Evolutionary conservation across 1,139 yeast species (phyloP).

Genomic region (Blastobotrys niveus): DNA sequence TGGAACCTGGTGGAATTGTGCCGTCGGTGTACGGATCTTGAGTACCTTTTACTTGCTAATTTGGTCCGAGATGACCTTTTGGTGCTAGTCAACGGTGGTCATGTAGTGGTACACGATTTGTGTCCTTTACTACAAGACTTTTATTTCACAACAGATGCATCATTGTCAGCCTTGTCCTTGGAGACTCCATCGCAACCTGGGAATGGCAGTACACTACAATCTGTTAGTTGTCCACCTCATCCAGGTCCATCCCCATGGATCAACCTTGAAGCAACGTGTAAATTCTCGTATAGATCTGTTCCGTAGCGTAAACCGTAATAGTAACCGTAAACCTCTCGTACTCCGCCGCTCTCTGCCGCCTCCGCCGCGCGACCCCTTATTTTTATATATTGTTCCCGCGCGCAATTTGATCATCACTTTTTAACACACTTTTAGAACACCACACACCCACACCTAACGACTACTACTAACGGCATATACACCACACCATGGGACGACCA

Average conservation of each 20-base stretch:
- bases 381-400: no score
- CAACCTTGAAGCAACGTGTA: not conserved
- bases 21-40: constrained; percentile 1
- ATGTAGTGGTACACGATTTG: constrained; percentile 2
- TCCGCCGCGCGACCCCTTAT: no score
- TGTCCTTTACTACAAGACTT: constrained; percentile 5
- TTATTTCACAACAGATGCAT: constrained; percentile 6
- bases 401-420: no score
- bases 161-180: no score
- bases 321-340: no score
- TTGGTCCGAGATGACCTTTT: constrained; percentile 4
- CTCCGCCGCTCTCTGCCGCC: no score
- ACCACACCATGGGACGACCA: not conserved
- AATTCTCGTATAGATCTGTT: not conserved
- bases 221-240: not conserved
- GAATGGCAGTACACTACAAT: not conserved
- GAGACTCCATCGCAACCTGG: no score
- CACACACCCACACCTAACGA: not conserved
- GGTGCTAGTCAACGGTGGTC: not conserved
- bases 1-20: constrained; percentile 7
- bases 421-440: no score
- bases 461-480: no score
- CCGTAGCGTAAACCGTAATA: no score
- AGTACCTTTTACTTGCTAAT: constrained; percentile 3
- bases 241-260: constrained; percentile 1